Base-by-base conservation (phyloP, 805 yeast genomes). In the Yamadazyma endophytica region DNA sequence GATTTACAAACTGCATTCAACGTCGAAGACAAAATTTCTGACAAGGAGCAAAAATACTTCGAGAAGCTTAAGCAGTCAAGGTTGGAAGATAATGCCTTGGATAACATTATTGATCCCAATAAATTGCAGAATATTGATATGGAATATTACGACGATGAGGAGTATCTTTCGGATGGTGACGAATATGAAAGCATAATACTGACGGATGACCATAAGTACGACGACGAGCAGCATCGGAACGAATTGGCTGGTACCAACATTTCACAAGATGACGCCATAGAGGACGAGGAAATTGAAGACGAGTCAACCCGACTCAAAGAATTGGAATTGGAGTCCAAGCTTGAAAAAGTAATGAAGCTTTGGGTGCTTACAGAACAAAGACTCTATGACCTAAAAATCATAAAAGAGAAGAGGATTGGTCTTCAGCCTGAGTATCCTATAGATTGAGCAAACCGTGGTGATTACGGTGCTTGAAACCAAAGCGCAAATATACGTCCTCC, bases 281-380 rank as follows among this genome's bases (percentile, higher is more conserved):
- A 24, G 19, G 38, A 33, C 9, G 44, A 37, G 16, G 33, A 40
- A 11, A 15, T 36, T 26, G 52, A 49, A 24, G 58, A 53, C 6
- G 56, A 56, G 23, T 15, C 44, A 8, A 44, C 33, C 13, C 46
- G 47, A 31, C 33, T 45, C 20, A 49, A 45, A 17, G 46, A 44
- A 9, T 39, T 55, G 13, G 40, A 52, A 9, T 39, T 54, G 13
- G 68, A 56, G 51, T 71, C 69, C 5, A 58, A 55, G 26, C 54
- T 81, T 35, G 75, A 77, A 40, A 68, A 73, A 33, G 57, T 80
- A 17, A 61, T 78, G 30, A 75, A 76, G 46, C 47, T 80, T 27
- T 79, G 83, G 82, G 64, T 71, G 3, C 75, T 83, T 64, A 74
- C 82, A 6, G 85, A 78, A 46, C 74, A 74, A 44, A 56, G 71